Conservation (phyloP, 2,329 filamentous ascomycete genomes). For the Cladosporium cucumerinum region DNA sequence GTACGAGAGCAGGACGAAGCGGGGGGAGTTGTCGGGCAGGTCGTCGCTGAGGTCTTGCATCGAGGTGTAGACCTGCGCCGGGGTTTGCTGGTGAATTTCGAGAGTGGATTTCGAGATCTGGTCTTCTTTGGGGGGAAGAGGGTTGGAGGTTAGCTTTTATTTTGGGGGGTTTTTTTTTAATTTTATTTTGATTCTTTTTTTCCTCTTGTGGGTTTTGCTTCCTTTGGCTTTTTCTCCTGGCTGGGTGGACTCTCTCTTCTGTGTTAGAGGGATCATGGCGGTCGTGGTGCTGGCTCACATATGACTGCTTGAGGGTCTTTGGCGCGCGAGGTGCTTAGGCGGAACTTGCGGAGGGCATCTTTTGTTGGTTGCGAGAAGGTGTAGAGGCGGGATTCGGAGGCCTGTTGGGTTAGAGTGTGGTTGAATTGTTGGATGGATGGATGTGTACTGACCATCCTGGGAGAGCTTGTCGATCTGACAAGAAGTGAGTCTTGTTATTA, state of each 20-base stretch:
- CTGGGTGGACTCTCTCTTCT: neutral
- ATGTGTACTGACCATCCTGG: slow-evolving; percentile 2
- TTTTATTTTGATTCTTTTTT: neutral
- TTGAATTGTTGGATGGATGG: neutral
- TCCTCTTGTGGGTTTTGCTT: no score
- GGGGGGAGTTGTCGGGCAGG: slow-evolving; percentile 84
- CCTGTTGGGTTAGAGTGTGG: slow-evolving; percentile 29
- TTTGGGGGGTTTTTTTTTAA: neutral
- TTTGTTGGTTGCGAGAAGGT: slow-evolving; percentile 89
- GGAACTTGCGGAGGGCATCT: slow-evolving; percentile 89
- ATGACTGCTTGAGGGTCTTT: slow-evolving; percentile 88
- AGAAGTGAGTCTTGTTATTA: neutral
- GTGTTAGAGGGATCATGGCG: neutral
- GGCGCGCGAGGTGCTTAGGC: slow-evolving; percentile 81
- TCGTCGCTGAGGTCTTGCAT: slow-evolving; percentile 81
- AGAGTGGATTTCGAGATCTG: slow-evolving; percentile 85
- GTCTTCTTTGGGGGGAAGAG: slow-evolving; percentile 52
- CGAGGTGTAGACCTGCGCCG: slow-evolving; percentile 76
- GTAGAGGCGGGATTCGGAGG: slow-evolving; percentile 85
- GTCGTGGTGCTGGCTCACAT: slow-evolving; percentile 66
- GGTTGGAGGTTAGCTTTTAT: neutral
- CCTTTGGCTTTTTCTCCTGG: neutral
- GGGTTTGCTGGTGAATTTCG: slow-evolving; percentile 76
- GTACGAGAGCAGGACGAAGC: slow-evolving; percentile 87
- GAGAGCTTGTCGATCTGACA: neutral